phyloP scores from a whole-genome alignment of 805 yeast genomes.

The Myxozyma nipponensis region DNA sequence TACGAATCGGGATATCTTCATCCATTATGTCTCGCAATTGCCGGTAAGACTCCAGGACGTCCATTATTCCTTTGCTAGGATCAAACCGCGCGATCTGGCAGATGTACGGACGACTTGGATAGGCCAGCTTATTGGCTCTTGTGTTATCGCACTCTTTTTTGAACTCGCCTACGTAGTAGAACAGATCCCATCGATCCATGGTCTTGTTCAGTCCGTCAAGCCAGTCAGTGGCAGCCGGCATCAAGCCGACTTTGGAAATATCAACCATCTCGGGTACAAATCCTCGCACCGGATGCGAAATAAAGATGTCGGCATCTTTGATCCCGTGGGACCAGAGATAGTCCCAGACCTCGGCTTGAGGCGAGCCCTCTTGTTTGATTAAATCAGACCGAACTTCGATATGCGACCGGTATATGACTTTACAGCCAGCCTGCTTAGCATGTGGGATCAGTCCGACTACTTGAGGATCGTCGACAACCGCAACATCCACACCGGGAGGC shows the following conservation, averaged over 20 bases:
- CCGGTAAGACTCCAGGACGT: constrained; percentile 24
- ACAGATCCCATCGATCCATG: constrained; percentile 24
- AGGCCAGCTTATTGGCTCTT: constrained; percentile 22
- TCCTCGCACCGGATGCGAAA: constrained; percentile 28
- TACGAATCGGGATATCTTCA: constrained; percentile 24
- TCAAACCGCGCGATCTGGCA: constrained; percentile 28
- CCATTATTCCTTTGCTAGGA: constrained; percentile 28
- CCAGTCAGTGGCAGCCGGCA: constrained; percentile 28
- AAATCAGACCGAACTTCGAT: constrained; percentile 27
- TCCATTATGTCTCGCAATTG: constrained; percentile 22
- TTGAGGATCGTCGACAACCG: constrained; percentile 27
- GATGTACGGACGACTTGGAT: constrained; percentile 26
- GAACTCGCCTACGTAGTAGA: constrained; percentile 22
- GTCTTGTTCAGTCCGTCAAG: constrained; percentile 26
- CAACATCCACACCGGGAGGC: constrained; percentile 27
- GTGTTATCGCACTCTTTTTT: constrained; percentile 22
- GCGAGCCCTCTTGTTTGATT: constrained; percentile 17
- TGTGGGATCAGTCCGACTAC: constrained; percentile 18
- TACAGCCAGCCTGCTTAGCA: constrained; percentile 24
- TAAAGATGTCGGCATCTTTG: constrained; percentile 26
- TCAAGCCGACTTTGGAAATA: constrained; percentile 17
- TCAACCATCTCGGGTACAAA: constrained; percentile 24
- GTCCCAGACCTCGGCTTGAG: constrained; percentile 27
- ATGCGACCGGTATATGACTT: constrained; percentile 27
- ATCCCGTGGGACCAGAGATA: constrained; percentile 23